Percentiles rank a stretch among this genome's conserved stretches.
Conservation (phyloP, 2,329 filamentous ascomycete species). For the Paecilomyces sp. region DNA sequence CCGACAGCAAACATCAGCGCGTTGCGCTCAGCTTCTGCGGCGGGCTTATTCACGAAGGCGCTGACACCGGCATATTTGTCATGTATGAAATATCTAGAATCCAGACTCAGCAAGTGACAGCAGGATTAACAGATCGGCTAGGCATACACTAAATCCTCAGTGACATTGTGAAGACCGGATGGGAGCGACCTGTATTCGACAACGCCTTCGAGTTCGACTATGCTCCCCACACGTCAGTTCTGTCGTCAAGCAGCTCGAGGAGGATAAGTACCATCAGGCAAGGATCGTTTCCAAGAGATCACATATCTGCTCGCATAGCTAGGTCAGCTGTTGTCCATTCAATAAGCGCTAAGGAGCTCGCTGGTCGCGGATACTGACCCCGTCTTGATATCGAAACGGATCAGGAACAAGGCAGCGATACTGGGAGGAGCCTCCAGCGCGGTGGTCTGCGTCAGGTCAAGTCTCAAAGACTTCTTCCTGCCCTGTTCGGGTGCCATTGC, state of each 20-base stretch:
- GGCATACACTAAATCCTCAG: slow-evolving; percentile 64
- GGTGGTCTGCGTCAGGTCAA: slow-evolving; percentile 25
- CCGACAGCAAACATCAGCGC: slow-evolving; percentile 91
- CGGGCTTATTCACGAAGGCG: slow-evolving; percentile 80
- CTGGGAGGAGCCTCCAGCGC: slow-evolving; percentile 33
- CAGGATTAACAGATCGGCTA: background rate
- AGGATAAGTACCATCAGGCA: slow-evolving; percentile 52
- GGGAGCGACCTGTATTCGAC: slow-evolving; percentile 96
- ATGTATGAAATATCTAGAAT: slow-evolving; percentile 81
- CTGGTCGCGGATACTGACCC: slow-evolving; percentile 50
- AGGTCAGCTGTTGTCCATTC: background rate
- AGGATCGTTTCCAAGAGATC: slow-evolving; percentile 76
- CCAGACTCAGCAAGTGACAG: background rate
- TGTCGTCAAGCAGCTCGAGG: background rate
- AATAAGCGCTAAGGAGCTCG: background rate
- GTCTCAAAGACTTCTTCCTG: slow-evolving; percentile 23
- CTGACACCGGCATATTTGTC: slow-evolving; percentile 77
- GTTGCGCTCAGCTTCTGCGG: slow-evolving; percentile 71
- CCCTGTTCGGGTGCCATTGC: slow-evolving; percentile 22
- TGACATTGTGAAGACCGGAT: slow-evolving; percentile 82
- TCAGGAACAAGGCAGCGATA: slow-evolving; percentile 76
- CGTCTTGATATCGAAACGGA: slow-evolving; percentile 86
- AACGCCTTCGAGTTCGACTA: slow-evolving; percentile 65
- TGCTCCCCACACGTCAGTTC: slow-evolving; percentile 11
- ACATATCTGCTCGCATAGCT: slow-evolving; percentile 52